Conservation (phyloP, 805 yeast species). For the Hanseniaspora mollemarum region DNA sequence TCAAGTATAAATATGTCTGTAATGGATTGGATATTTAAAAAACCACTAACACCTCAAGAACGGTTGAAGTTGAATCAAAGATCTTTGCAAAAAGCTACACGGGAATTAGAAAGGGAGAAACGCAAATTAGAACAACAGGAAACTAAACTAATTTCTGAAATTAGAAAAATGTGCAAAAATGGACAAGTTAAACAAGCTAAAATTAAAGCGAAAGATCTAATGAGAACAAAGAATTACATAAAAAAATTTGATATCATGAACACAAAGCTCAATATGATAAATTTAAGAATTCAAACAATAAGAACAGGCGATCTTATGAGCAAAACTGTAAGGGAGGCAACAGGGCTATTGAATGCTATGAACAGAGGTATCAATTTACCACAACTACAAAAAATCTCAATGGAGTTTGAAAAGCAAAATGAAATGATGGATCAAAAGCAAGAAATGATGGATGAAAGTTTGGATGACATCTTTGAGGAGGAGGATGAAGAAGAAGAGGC, state of each 20-base stretch:
- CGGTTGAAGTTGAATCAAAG: slow-evolving; percentile 87
- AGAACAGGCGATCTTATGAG: slow-evolving; percentile 94
- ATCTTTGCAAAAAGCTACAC: slow-evolving; percentile 83
- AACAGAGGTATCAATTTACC: slow-evolving; percentile 85
- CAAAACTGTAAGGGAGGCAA: slow-evolving; percentile 86
- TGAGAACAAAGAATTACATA: slow-evolving; percentile 70
- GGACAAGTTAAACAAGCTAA: slow-evolving; percentile 84
- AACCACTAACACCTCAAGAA: slow-evolving; percentile 87
- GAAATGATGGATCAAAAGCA: slow-evolving; percentile 98
- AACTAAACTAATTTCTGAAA: slow-evolving; percentile 71
- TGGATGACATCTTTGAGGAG: slow-evolving; percentile 83
- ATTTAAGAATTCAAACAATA: slow-evolving; percentile 80
- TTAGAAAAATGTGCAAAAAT: slow-evolving; percentile 79
- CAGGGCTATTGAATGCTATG: slow-evolving; percentile 72
- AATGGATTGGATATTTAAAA: slow-evolving; percentile 94
- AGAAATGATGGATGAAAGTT: slow-evolving; percentile 97
- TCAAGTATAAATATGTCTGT: slow-evolving; percentile 40
- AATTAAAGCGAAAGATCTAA: slow-evolving; percentile 90
- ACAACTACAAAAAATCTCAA: slow-evolving; percentile 74
- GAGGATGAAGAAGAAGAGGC: slow-evolving; percentile 85
- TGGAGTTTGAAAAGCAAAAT: slow-evolving; percentile 88
- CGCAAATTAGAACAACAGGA: slow-evolving; percentile 82
- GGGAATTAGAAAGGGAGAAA: slow-evolving; percentile 84
- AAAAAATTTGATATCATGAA: slow-evolving; percentile 86
- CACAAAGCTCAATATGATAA: slow-evolving; percentile 90